Conservation (phyloP, 2,329 filamentous ascomycete genomes). For the Aspergillus neoniger region DNA sequence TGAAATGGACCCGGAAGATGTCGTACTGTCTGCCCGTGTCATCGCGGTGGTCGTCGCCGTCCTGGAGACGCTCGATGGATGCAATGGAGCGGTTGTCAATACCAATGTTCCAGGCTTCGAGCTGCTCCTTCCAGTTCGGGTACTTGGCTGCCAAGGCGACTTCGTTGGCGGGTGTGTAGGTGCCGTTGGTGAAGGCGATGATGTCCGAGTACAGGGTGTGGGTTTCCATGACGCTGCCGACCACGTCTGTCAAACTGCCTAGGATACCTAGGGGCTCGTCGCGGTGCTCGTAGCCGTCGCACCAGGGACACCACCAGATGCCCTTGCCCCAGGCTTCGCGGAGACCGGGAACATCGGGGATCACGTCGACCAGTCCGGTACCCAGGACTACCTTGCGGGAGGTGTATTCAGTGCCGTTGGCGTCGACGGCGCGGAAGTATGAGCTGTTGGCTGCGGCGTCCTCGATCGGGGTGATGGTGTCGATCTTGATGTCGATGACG, state of each 20-base stretch:
- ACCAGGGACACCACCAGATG: conserved; percentile 67
- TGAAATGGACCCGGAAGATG: conserved; percentile 58
- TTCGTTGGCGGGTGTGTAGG: conserved; percentile 51
- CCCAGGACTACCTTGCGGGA: conserved; percentile 60
- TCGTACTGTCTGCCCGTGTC: conserved; percentile 49
- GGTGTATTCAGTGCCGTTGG: conserved; percentile 40
- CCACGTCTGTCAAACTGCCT: conserved; percentile 47
- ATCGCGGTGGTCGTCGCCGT: conserved; percentile 33
- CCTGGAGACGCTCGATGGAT: conserved; percentile 50
- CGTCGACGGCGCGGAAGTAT: conserved; percentile 49
- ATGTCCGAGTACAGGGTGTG: conserved; percentile 58
- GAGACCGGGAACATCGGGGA: conserved; percentile 59
- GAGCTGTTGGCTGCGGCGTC: conserved; percentile 40
- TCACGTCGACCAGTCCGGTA: conserved; percentile 58
- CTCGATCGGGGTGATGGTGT: conserved; percentile 30
- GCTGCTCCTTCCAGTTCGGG: conserved; percentile 53
- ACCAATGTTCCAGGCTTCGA: conserved; percentile 53
- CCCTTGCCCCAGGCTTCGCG: conserved; percentile 60
- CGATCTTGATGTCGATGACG: conserved; percentile 57
- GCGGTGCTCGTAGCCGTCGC: conserved; percentile 63
- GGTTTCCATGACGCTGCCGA: conserved; percentile 54
- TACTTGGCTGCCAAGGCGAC: conserved; percentile 42
- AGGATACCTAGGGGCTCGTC: conserved; percentile 61
- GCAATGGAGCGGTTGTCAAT: conserved; percentile 60
- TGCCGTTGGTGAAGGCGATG: conserved; percentile 62